Evolutionary conservation across 805 yeast species (phyloP).

Genomic region (Ascoidea asiatica): DNA sequence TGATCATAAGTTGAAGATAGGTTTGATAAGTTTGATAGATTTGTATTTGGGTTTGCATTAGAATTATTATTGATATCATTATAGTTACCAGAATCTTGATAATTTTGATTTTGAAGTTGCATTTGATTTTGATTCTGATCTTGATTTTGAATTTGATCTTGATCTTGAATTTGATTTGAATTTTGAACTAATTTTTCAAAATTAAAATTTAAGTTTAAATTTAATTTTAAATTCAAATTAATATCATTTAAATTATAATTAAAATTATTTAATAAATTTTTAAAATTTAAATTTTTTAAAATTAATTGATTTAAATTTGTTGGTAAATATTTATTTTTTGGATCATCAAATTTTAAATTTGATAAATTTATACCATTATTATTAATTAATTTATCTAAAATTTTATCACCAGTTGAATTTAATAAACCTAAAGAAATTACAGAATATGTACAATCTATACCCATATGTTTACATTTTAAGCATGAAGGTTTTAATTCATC

Average conservation of each 20-base stretch:
- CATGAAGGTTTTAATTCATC: slow-evolving; percentile 79
- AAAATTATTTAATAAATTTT: too few species aligned
- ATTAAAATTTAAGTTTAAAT: too few species aligned
- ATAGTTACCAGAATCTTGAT: not conserved
- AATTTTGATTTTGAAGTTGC: not conserved
- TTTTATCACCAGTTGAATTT: not conserved
- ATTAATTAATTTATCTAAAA: not conserved
- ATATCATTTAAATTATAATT: too few species aligned
- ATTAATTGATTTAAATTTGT: not conserved
- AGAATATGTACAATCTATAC: slow-evolving; percentile 59
- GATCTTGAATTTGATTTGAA: too few species aligned
- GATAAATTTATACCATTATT: not conserved
- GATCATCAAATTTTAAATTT: not conserved
- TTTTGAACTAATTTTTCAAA: too few species aligned
- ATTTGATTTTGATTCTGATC: not conserved
- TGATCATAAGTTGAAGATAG: not conserved
- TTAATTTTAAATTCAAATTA: too few species aligned
- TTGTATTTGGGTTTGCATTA: not conserved
- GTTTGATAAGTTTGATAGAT: not conserved
- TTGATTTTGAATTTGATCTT: not conserved
- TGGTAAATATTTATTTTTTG: not conserved
- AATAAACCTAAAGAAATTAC: slow-evolving; percentile 3
- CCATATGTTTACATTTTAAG: slow-evolving; percentile 65
- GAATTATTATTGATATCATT: not conserved
- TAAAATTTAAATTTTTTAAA: too few species aligned